phyloP scores from a whole-genome alignment of 192 early-diverging fungal species.

The Linnemannia hyalina region DNA sequence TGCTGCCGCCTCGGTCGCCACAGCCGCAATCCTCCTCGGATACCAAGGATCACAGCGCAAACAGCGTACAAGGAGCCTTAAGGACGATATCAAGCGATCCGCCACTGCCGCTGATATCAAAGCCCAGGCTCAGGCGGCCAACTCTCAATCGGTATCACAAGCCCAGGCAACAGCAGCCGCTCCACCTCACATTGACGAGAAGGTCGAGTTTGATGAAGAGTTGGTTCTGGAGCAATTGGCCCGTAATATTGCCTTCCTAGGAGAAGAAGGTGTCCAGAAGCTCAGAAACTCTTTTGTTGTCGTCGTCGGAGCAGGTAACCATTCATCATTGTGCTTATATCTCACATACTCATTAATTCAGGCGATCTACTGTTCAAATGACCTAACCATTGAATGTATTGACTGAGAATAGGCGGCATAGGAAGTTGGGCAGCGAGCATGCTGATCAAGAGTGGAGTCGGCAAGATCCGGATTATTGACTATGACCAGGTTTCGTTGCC shows the following conservation, averaged over 20 bases:
- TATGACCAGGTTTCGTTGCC: slow-evolving; percentile 96
- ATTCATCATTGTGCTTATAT: not conserved
- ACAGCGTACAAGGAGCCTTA: slow-evolving; percentile 61
- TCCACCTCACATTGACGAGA: not conserved
- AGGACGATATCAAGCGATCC: slow-evolving; percentile 61
- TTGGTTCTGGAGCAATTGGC: slow-evolving; percentile 90
- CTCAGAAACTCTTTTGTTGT: slow-evolving; percentile 89
- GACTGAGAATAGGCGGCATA: slow-evolving; percentile 73
- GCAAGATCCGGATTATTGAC: slow-evolving; percentile 90
- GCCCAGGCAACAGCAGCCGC: not conserved
- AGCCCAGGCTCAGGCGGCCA: not conserved
- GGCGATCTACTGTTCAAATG: not conserved
- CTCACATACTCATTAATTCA: no score
- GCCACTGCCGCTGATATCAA: slow-evolving; percentile 19
- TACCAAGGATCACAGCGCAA: slow-evolving; percentile 63
- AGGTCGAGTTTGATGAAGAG: slow-evolving; percentile 66
- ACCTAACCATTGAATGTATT: not conserved
- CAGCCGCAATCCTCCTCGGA: slow-evolving; percentile 70
- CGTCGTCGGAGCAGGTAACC: slow-evolving; percentile 86
- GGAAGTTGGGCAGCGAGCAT: slow-evolving; percentile 92
- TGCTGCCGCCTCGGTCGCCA: slow-evolving; percentile 71
- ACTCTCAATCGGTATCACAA: not conserved
- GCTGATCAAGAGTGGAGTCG: slow-evolving; percentile 92
- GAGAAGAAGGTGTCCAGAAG: slow-evolving; percentile 80
- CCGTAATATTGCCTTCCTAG: slow-evolving; percentile 91